A percentile compares a stretch with the other conserved stretches of the same genome.
Conservation (phyloP, 2,329 filamentous ascomycete genomes). For the Cladobotryum mycophilum region DNA sequence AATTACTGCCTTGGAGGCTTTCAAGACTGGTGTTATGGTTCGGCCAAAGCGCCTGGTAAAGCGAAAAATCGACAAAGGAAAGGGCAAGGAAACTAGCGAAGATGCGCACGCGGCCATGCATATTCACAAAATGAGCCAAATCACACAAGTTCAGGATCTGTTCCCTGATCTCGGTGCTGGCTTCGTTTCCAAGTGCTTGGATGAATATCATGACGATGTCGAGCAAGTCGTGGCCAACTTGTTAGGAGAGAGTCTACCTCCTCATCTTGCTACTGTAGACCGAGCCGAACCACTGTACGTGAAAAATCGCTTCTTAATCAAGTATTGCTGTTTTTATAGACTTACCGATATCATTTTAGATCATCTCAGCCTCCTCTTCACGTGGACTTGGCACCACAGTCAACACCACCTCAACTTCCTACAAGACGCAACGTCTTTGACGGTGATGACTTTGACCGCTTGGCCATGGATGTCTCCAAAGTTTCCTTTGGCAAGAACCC, state of each 20-base stretch:
- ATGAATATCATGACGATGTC: slow-evolving; percentile 69
- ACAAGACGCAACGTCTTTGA: slow-evolving; percentile 70
- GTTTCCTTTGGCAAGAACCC: slow-evolving; percentile 73
- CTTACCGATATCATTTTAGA: slow-evolving; percentile 20
- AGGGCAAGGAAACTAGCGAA: slow-evolving; percentile 38
- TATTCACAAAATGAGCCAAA: slow-evolving; percentile 74
- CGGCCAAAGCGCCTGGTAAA: slow-evolving; percentile 45
- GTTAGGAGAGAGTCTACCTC: slow-evolving; percentile 68
- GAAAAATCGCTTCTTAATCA: neutral
- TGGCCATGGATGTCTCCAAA: slow-evolving; percentile 59
- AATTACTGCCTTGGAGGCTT: slow-evolving; percentile 53
- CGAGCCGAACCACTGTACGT: slow-evolving; percentile 56
- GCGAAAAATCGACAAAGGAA: slow-evolving; percentile 61
- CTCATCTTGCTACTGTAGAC: slow-evolving; percentile 59
- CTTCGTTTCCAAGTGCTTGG: slow-evolving; percentile 73
- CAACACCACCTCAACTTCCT: slow-evolving; percentile 52
- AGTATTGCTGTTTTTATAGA: neutral
- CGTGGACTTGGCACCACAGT: slow-evolving; percentile 46
- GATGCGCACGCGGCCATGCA: slow-evolving; percentile 51
- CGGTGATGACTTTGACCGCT: slow-evolving; percentile 69
- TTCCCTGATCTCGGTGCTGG: slow-evolving; percentile 82
- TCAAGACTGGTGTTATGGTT: slow-evolving; percentile 49
- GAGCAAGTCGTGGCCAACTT: slow-evolving; percentile 78
- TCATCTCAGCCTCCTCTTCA: slow-evolving; percentile 21
- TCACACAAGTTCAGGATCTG: slow-evolving; percentile 87